Evolutionary conservation across 2,329 filamentous ascomycete species (phyloP).

Genomic region (Neoarthrinium moseri): DNA sequence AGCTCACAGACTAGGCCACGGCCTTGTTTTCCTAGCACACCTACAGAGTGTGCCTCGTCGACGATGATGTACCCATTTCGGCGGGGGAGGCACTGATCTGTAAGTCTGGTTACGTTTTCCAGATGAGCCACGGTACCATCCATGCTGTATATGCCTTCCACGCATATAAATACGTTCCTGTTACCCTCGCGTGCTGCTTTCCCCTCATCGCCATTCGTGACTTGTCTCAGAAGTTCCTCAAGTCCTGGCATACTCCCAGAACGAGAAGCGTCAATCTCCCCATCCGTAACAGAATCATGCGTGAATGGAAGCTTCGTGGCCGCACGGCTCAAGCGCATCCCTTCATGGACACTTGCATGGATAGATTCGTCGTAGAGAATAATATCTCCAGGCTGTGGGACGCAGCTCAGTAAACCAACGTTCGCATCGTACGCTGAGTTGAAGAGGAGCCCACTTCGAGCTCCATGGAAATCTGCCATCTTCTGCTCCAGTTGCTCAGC

Average conservation of each 20-base stretch:
- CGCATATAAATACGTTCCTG: conserved; percentile 62
- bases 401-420: conserved; percentile 57
- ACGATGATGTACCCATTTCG: conserved; percentile 63
- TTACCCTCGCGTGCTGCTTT: conserved; percentile 13
- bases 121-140: conserved; percentile 73
- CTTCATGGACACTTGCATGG: conserved; percentile 77
- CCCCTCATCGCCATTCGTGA: conserved; percentile 13
- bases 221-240: conserved; percentile 22
- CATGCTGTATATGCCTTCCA: conserved; percentile 80
- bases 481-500: conserved; percentile 44
- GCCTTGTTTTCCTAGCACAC: conserved; percentile 55
- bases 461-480: conserved; percentile 47
- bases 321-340: conserved; percentile 66
- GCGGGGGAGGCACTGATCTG: conserved; percentile 53
- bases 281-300: conserved; percentile 50
- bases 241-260: conserved; percentile 21
- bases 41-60: conserved; percentile 68
- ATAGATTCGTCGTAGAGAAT: conserved; percentile 74
- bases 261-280: not conserved
- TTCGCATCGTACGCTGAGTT: conserved; percentile 67
- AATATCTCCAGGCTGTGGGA: conserved; percentile 59
- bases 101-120: conserved; percentile 53
- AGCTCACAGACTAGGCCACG: conserved; percentile 57
- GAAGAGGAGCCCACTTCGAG: conserved; percentile 47
- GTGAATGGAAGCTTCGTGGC: conserved; percentile 45